Evolutionary conservation across 1,284 basidiomycete genomes (phyloP).

Genomic region (Leccinum fallax): DNA sequence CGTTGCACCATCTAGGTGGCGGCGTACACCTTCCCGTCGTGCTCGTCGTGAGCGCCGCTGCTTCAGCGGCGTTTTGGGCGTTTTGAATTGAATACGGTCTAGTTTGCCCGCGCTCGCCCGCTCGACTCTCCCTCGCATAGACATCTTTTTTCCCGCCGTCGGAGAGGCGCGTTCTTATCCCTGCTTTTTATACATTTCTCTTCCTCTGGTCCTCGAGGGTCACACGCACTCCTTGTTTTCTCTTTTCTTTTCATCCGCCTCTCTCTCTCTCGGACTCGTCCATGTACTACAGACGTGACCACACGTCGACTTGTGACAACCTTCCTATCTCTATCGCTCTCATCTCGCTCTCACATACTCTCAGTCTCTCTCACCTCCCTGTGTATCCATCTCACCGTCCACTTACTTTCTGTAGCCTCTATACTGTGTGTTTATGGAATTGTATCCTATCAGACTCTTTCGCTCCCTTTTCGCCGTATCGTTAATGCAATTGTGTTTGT

Average conservation of each 20-base stretch:
- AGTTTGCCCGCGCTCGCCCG: not conserved
- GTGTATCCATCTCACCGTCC: not conserved
- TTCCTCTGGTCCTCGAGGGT: not conserved
- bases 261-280: not conserved
- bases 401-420: not conserved
- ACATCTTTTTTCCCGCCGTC: not conserved
- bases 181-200: not conserved
- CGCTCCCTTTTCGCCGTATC: not conserved
- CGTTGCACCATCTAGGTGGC: constrained; percentile 8
- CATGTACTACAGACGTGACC: not conserved
- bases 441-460: not conserved
- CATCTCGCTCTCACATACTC: not conserved
- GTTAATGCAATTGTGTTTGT: not conserved
- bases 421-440: not conserved
- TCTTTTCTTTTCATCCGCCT: not conserved
- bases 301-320: not conserved
- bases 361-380: not conserved
- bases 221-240: not conserved
- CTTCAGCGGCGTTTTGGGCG: constrained; percentile 11
- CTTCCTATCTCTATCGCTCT: not conserved
- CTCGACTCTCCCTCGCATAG: not conserved
- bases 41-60: constrained; percentile 11
- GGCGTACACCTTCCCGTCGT: not conserved
- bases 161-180: not conserved
- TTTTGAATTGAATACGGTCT: constrained; percentile 9